These are phyloP conservation scores for Rhodotorula sp. DNA, from an alignment of 1,284 basidiomycete genomes.

Conservation along the genomic window DNA sequence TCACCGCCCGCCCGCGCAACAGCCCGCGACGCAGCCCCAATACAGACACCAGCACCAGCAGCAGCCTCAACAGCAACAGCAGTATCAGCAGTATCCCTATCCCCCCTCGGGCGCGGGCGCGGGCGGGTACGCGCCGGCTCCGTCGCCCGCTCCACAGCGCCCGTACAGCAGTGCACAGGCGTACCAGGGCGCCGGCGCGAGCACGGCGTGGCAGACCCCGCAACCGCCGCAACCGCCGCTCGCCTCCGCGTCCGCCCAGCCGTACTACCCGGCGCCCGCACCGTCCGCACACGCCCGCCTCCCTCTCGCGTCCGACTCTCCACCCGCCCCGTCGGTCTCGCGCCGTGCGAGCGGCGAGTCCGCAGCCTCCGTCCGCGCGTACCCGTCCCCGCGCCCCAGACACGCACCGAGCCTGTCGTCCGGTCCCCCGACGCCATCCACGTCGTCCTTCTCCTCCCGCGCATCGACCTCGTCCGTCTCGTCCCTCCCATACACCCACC, in stretches of 20 bases:
- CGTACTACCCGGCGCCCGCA: background rate
- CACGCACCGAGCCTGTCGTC: slow-evolving; percentile 32
- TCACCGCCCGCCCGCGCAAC: background rate
- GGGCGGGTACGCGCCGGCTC: background rate
- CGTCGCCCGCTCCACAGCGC: background rate
- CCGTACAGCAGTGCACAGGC: slow-evolving; percentile 1
- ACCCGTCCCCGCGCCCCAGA: slow-evolving; percentile 5
- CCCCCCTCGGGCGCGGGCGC: background rate
- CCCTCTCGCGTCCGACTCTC: too few species aligned
- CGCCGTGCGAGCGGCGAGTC: background rate
- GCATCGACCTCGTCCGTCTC: slow-evolving; percentile 20
- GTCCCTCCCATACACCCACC: slow-evolving; percentile 22
- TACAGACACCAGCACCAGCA: slow-evolving; percentile 41
- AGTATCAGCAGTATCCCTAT: background rate
- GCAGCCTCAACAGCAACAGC: background rate
- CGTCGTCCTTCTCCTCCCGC: slow-evolving; percentile 28
- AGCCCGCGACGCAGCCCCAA: slow-evolving; percentile 34
- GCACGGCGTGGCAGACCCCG: too few species aligned
- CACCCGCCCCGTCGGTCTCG: background rate
- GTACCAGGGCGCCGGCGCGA: background rate
- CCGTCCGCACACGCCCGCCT: background rate
- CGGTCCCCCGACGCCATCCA: slow-evolving; percentile 23
- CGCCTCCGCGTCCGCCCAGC: background rate
- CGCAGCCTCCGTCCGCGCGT: background rate
- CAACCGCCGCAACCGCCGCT: too few species aligned